phyloP scores from a whole-genome alignment of 345 rosid genomes.

The Aethionema arabicum region DNA sequence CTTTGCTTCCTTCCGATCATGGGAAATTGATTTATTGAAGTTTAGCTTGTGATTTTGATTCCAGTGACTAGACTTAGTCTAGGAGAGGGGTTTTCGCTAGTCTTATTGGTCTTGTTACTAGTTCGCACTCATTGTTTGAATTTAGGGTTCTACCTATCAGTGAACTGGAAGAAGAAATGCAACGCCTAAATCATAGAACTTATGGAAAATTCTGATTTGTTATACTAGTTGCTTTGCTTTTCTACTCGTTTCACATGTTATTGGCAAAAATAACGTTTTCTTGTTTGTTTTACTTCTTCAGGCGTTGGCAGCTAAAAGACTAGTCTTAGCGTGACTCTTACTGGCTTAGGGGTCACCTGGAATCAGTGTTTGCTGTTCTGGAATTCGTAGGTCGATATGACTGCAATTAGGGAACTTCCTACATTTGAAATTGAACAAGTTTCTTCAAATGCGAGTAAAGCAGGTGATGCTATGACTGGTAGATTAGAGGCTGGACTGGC shows the following conservation, averaged over 20 bases:
- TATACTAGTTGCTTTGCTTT: neutral
- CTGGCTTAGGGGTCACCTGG: slow-evolving; percentile 21
- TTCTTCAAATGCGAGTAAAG: slow-evolving; percentile 41
- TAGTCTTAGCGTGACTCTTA: neutral
- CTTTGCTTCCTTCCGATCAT: slow-evolving; percentile 29
- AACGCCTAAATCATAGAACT: too few species aligned
- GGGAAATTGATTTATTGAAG: slow-evolving; percentile 19
- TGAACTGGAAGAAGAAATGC: too few species aligned
- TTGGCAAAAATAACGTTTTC: neutral
- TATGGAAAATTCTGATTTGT: too few species aligned
- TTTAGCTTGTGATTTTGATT: neutral
- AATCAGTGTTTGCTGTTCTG: slow-evolving; percentile 25
- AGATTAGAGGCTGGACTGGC: slow-evolving; percentile 37
- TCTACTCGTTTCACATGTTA: neutral
- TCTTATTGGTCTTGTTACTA: too few species aligned
- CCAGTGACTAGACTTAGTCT: too few species aligned
- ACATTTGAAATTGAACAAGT: slow-evolving; percentile 37
- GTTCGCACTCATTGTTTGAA: too few species aligned
- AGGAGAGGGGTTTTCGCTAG: too few species aligned
- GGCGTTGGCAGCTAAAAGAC: slow-evolving; percentile 10
- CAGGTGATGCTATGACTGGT: slow-evolving; percentile 37
- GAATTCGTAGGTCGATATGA: slow-evolving; percentile 37
- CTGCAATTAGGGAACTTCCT: slow-evolving; percentile 16
- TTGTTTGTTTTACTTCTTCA: slow-evolving; percentile 23
- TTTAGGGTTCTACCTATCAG: too few species aligned